phyloP scores from a whole-genome alignment of 2,329 filamentous ascomycete species.

The Chalaropsis ovoidea region DNA sequence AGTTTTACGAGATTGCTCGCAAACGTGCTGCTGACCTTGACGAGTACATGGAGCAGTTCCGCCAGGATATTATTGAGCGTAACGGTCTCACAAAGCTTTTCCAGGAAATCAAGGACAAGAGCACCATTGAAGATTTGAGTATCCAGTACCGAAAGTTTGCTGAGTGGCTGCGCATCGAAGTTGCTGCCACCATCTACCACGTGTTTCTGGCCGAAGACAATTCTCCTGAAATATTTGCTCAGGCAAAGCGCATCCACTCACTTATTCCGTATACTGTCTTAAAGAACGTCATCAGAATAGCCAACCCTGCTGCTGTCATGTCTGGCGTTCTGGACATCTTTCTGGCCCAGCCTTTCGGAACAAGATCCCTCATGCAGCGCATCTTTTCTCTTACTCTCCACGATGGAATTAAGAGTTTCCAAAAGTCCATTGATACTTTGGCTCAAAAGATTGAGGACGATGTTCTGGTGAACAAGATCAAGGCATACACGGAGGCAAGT shows the following conservation, averaged over 20 bases:
- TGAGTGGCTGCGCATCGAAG: constrained; percentile 94
- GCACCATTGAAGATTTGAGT: constrained; percentile 75
- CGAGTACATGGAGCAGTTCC: constrained; percentile 92
- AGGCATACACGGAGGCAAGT: constrained; percentile 63
- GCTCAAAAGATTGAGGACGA: constrained; percentile 69
- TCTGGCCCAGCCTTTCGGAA: constrained; percentile 85
- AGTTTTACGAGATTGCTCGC: constrained; percentile 91
- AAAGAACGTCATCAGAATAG: constrained; percentile 94
- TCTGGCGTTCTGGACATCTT: constrained; percentile 90
- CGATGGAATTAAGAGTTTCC: constrained; percentile 78
- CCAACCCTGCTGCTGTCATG: constrained; percentile 95
- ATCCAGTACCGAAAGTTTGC: constrained; percentile 97
- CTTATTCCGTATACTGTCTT: constrained; percentile 84
- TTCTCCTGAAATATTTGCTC: constrained; percentile 88
- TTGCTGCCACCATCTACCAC: constrained; percentile 93
- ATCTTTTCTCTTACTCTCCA: constrained; percentile 88
- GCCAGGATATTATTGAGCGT: constrained; percentile 54
- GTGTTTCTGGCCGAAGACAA: constrained; percentile 97
- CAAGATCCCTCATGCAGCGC: constrained; percentile 80
- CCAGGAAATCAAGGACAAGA: constrained; percentile 82
- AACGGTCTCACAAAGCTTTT: constrained; percentile 90
- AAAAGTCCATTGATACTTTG: constrained; percentile 74
- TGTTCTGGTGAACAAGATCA: constrained; percentile 69
- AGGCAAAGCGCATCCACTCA: constrained; percentile 88
- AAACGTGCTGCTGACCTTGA: constrained; percentile 85